These are phyloP conservation scores for Lonicera japonica DNA, from an alignment of 129 eudicot species.

Conservation along the genomic window DNA sequence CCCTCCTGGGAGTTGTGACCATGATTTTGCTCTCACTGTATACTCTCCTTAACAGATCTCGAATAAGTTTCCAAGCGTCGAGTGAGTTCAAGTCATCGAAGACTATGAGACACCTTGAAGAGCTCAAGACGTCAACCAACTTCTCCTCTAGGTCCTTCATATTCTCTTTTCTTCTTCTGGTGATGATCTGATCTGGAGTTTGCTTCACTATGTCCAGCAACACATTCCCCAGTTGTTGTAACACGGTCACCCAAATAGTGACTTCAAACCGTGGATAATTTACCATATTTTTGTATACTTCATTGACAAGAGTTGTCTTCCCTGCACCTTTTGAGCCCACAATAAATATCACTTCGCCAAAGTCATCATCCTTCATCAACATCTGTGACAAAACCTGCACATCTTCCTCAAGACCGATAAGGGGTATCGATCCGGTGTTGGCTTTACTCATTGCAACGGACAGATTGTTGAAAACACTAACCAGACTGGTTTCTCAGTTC, in stretches of 20 bases:
- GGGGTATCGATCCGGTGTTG: not conserved
- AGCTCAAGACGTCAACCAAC: not conserved
- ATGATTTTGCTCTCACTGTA: conserved; percentile 1
- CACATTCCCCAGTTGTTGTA: not conserved
- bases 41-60: not conserved
- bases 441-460: not conserved
- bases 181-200: not conserved
- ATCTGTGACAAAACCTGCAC: conserved; percentile 1
- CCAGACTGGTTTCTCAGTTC: no score
- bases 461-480: no score
- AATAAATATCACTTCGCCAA: not conserved
- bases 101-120: conserved; percentile 3
- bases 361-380: not conserved
- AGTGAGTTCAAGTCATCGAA: not conserved
- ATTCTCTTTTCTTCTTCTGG: not conserved
- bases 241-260: conserved; percentile 3
- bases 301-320: conserved; percentile 2
- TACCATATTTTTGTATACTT: not conserved
- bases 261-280: not conserved
- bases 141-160: not conserved
- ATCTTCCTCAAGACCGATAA: not conserved
- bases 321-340: conserved; percentile 3
- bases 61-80: not conserved
- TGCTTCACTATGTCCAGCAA: not conserved
- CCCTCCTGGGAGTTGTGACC: conserved; percentile 8